Base-by-base conservation (phyloP, 352 stramenopile genomes). In the Phytopythium chamaehyphon region DNA sequence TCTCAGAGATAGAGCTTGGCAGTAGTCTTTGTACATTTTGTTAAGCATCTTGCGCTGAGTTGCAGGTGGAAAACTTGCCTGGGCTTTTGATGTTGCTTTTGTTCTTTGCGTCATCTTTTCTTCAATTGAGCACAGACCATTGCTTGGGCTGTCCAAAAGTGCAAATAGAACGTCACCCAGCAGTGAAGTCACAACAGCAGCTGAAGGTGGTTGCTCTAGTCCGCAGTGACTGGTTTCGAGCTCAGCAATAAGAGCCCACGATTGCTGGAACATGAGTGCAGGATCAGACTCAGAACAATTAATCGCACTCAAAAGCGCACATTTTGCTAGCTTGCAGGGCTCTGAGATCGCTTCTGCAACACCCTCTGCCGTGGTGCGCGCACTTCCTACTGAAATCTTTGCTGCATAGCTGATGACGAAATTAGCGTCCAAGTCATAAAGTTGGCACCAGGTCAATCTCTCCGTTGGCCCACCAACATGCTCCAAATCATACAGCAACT, bases 21-120 rank as follows among this genome's bases (percentile, higher is more conserved):
- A 73, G 43, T 87, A 89, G n/a, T 58, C 61, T 44, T 87, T 86
- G 63, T 89, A 89, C 38, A 83, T 54, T 24, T 62, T 54, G 50
- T 87, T 89, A 69, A 86, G 75, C 19, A 86, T 54, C 37, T 81
- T 87, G 8, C 63, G 59, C 40, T 84, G 49, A 2, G 61, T 62
- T 38, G 80, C 71, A 0, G 59, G 45, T 3, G 69, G 72, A 18
- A 71, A 64, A 10, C 28, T 33, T 9, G 9, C 9, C 28, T 5
- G 28, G 28, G 28, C 28, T 33, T 33, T 5, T 9, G 28, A 33
- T 10, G 5, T 33, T 9, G 28, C 28, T 33, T 9, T 33, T 9
- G 28, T 10, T 9, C 28, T 10, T 9, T 9, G 28, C 9, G 9
- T 33, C 28, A 10, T 33, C 28, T 33, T 10, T 33, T 33, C n/a